These are phyloP conservation scores for Cordyceps fumosorosea DNA, from an alignment of 2,329 filamentous ascomycete genomes.

Conservation along the genomic window DNA sequence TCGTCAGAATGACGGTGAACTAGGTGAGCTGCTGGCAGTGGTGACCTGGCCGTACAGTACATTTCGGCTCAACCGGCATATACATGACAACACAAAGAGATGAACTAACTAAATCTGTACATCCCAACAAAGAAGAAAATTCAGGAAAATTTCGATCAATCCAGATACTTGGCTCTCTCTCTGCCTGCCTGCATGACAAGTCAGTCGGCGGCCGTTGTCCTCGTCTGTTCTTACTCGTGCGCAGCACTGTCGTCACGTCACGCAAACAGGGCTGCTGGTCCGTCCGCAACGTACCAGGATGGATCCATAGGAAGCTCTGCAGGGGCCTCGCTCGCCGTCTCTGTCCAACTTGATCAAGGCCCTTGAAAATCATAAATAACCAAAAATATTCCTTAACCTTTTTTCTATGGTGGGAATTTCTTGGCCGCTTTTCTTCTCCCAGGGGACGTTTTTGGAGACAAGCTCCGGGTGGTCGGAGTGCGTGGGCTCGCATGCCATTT, in stretches of 20 bases:
- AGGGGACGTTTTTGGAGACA: no score
- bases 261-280: not conserved
- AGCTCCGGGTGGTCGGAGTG: conserved; percentile 3
- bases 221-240: conserved; percentile 1
- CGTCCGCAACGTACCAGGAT: not conserved
- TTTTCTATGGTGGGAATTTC: no score
- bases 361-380: no score
- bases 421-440: no score
- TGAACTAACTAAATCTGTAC: not conserved
- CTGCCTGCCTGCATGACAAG: not conserved
- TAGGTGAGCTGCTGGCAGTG: not conserved
- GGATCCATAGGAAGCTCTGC: not conserved
- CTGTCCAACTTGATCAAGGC: not conserved
- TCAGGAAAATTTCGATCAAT: not conserved
- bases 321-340: not conserved
- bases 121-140: not conserved
- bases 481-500: conserved; percentile 2
- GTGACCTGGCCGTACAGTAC: not conserved
- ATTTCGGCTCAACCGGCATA: not conserved
- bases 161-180: not conserved
- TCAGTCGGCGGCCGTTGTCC: not conserved
- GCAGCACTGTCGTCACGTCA: not conserved
- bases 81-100: not conserved
- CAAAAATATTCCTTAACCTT: no score
- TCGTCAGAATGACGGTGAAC: not conserved